phyloP scores from a whole-genome alignment of 1,139 yeast genomes.

The Kodamaea derodonti region DNA sequence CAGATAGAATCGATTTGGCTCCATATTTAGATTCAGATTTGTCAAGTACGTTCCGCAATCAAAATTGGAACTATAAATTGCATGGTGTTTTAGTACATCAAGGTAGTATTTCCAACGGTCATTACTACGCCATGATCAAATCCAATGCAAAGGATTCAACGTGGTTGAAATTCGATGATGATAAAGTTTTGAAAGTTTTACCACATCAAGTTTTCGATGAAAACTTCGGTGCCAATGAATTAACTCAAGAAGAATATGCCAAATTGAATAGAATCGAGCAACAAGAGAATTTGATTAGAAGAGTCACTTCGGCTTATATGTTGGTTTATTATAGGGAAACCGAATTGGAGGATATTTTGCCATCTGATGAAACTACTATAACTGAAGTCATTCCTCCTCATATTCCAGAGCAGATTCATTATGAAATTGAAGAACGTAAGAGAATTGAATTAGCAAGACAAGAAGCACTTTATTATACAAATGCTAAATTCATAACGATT shows the following conservation, averaged over 20 bases:
- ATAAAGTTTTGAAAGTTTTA: slow-evolving; percentile 85
- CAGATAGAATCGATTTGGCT: slow-evolving; percentile 73
- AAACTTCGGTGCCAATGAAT: slow-evolving; percentile 78
- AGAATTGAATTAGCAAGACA: slow-evolving; percentile 61
- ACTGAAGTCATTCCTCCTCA: slow-evolving; percentile 59
- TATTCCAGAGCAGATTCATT: slow-evolving; percentile 60
- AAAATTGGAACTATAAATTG: slow-evolving; percentile 72
- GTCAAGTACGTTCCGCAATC: slow-evolving; percentile 36
- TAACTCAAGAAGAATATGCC: slow-evolving; percentile 44
- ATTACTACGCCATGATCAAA: slow-evolving; percentile 88
- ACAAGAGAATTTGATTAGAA: slow-evolving; percentile 59
- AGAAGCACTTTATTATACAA: slow-evolving; percentile 74
- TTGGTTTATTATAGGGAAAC: slow-evolving; percentile 81
- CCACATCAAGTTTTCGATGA: slow-evolving; percentile 83
- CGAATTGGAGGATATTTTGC: slow-evolving; percentile 55
- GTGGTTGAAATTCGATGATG: slow-evolving; percentile 96
- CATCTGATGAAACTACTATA: slow-evolving; percentile 43
- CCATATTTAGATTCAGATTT: slow-evolving; percentile 71
- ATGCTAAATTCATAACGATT: slow-evolving; percentile 52
- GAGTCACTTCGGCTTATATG: slow-evolving; percentile 96
- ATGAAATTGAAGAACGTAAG: slow-evolving; percentile 56
- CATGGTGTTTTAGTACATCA: slow-evolving; percentile 96
- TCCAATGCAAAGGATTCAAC: slow-evolving; percentile 59
- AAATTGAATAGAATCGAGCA: slow-evolving; percentile 56
- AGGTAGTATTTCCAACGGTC: slow-evolving; percentile 95